Evolutionary conservation across 805 yeast species (phyloP).

Genomic region (Sungouiozyma ichnusensis): DNA sequence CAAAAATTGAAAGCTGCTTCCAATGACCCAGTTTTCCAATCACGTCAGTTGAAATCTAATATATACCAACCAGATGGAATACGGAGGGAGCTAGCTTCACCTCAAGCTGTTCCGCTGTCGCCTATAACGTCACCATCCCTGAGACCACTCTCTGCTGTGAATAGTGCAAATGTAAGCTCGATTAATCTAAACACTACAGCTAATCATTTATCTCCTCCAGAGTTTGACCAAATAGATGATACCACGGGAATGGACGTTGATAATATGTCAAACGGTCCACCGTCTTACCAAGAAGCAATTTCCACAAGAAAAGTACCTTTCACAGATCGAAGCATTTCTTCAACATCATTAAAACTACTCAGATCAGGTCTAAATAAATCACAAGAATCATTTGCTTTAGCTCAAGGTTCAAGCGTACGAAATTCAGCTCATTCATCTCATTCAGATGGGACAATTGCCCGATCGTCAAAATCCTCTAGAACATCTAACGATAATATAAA

Average conservation of each 20-base stretch:
- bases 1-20: background rate
- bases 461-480: background rate
- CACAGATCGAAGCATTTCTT: background rate
- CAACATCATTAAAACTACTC: conserved; percentile 3
- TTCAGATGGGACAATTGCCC: background rate
- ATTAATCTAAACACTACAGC: background rate
- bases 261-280: conserved; percentile 25
- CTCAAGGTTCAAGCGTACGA: background rate
- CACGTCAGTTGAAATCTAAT: conserved; percentile 34
- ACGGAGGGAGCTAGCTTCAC: conserved; percentile 41
- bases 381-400: conserved; percentile 6
- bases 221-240: background rate
- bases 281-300: conserved; percentile 19
- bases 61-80: conserved; percentile 45
- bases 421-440: background rate
- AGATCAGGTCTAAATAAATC: conserved; percentile 8
- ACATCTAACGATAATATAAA: background rate
- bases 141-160: conserved; percentile 37
- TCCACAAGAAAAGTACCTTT: background rate
- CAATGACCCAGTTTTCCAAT: conserved; percentile 8
- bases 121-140: conserved; percentile 36
- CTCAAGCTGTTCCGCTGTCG: conserved; percentile 55
- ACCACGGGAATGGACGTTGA: background rate
- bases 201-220: conserved; percentile 1
- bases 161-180: background rate